Evolutionary conservation across 352 stramenopile species (phyloP).

Genomic region (Globisporangium nunn): DNA sequence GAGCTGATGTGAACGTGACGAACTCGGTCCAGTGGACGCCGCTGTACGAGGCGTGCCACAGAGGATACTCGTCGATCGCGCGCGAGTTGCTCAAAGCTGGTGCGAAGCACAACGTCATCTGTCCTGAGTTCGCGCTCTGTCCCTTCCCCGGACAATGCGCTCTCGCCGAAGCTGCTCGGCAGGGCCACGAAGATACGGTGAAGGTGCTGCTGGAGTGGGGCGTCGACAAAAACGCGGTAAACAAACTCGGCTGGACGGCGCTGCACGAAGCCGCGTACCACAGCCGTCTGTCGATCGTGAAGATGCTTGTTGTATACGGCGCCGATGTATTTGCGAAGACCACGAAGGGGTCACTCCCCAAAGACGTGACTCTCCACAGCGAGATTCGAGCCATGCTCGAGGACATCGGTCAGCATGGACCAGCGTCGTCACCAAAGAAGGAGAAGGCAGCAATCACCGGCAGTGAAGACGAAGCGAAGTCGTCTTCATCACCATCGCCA

Average conservation of each 20-base stretch:
- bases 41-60: conserved; percentile 71
- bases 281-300: conserved; percentile 63
- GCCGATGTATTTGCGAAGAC: conserved; percentile 62
- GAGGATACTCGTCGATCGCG: conserved; percentile 51
- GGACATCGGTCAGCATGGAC: conserved; percentile 42
- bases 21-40: conserved; percentile 75
- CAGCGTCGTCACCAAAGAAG: conserved; percentile 24
- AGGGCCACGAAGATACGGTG: conserved; percentile 53
- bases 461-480: conserved; percentile 7
- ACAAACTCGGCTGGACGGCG: conserved; percentile 69
- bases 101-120: conserved; percentile 55
- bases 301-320: conserved; percentile 73
- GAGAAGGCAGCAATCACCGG: not conserved
- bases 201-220: conserved; percentile 75
- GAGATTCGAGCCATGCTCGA: conserved; percentile 77
- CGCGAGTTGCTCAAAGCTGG: conserved; percentile 62
- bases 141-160: conserved; percentile 60
- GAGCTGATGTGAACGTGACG: conserved; percentile 52
- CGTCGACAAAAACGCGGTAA: conserved; percentile 71
- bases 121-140: conserved; percentile 73
- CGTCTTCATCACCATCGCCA: conserved; percentile 1
- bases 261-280: conserved; percentile 78
- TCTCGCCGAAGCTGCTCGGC: conserved; percentile 60
- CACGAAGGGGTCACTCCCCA: conserved; percentile 53
- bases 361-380: conserved; percentile 72